Conservation (phyloP, 2,329 filamentous ascomycete species). For the Phaeosphaeriaceae sp. region DNA sequence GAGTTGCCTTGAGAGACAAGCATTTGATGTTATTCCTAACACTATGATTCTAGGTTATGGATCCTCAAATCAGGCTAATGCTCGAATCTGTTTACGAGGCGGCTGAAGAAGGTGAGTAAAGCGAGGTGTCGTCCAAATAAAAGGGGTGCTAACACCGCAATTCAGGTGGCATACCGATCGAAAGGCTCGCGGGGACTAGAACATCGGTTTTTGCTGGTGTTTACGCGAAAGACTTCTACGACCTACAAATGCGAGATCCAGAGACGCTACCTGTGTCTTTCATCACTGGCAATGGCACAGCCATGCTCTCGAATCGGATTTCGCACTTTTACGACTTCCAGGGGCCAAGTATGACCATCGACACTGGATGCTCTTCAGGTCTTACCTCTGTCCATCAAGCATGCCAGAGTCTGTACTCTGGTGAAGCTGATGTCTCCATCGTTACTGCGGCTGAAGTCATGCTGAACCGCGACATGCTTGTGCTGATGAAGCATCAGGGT, state of each 20-base stretch:
- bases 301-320: conserved; percentile 21
- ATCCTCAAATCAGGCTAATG: conserved; percentile 30
- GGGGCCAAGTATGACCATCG: conserved; percentile 28
- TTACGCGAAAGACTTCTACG: conserved; percentile 27
- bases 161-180: conserved; percentile 5
- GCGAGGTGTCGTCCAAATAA: not conserved
- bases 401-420: conserved; percentile 31
- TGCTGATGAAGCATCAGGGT: conserved; percentile 22
- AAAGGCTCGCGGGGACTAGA: conserved; percentile 15
- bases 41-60: conserved; percentile 12
- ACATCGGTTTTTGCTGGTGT: conserved; percentile 28
- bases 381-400: conserved; percentile 30
- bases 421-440: conserved; percentile 31
- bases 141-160: not conserved
- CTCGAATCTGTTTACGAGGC: conserved; percentile 31
- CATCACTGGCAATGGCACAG: not conserved
- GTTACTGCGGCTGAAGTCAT: conserved; percentile 30
- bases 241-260: conserved; percentile 22
- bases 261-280: conserved; percentile 12
- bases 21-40: not conserved
- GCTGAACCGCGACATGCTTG: conserved; percentile 19
- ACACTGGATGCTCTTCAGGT: conserved; percentile 32
- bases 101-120: conserved; percentile 10
- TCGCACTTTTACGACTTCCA: conserved; percentile 29
- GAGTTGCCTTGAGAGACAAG: not conserved